These are phyloP conservation scores for Hemileccinum impolitum DNA, from an alignment of 768 basidiomycete genomes.

Conservation along the genomic window DNA sequence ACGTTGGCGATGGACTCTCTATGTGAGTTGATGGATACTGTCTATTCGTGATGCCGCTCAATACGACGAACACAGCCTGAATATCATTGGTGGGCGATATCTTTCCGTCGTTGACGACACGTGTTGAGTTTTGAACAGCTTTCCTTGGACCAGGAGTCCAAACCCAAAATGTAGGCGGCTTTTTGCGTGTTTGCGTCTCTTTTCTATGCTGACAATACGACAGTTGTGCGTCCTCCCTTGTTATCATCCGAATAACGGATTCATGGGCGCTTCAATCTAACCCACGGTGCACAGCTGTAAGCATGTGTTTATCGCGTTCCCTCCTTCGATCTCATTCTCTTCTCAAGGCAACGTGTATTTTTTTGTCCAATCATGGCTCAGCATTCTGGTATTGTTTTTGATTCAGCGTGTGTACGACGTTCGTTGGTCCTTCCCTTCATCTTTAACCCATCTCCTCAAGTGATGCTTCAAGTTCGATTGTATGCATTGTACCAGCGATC, in stretches of 20 bases:
- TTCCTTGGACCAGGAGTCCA: constrained; percentile 9
- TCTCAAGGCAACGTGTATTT: constrained; percentile 11
- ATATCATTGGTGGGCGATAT: constrained; percentile 3
- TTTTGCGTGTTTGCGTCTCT: not conserved
- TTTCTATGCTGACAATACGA: not conserved
- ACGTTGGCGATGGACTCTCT: constrained; percentile 17
- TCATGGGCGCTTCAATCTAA: not conserved
- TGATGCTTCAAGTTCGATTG: constrained; percentile 13
- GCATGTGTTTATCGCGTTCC: not conserved
- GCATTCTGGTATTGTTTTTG: not conserved
- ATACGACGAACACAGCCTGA: constrained; percentile 3
- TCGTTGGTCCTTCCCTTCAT: not conserved
- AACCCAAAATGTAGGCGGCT: constrained; percentile 5
- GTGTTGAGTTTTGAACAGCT: constrained; percentile 2
- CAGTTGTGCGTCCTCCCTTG: constrained; percentile 14
- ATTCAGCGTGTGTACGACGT: constrained; percentile 6
- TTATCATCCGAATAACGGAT: not conserved
- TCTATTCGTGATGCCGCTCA: not conserved
- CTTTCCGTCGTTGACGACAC: not conserved
- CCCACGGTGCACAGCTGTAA: constrained; percentile 10
- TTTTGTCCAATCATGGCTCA: not conserved
- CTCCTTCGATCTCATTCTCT: not conserved
- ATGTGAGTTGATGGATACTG: constrained; percentile 9
- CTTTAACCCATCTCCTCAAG: not conserved
- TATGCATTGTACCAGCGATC: constrained; percentile 11